Conservation (phyloP, 768 basidiomycete genomes). For the Naganishia vishniacii region DNA sequence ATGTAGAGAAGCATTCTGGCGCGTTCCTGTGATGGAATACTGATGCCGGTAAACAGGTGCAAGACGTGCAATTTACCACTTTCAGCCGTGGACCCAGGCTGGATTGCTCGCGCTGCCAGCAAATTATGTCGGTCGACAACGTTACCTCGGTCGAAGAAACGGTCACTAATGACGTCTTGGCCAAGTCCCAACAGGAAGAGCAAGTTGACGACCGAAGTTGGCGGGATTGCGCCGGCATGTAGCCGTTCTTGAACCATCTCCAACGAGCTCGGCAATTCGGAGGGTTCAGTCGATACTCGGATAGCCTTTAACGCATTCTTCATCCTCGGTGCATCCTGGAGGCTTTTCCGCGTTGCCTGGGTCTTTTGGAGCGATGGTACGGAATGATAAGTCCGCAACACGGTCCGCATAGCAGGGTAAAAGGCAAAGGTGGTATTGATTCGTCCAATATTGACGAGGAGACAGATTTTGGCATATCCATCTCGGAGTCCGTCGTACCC, state of each 20-base stretch:
- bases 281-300: constrained; percentile 55
- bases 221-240: constrained; percentile 53
- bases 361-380: constrained; percentile 67
- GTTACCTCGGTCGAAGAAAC: constrained; percentile 56
- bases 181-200: constrained; percentile 55
- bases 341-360: constrained; percentile 54
- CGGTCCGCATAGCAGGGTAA: constrained; percentile 74
- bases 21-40: constrained; percentile 64
- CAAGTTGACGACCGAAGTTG: constrained; percentile 69
- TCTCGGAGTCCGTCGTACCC: constrained; percentile 29
- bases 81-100: not conserved
- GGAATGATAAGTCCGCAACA: constrained; percentile 70
- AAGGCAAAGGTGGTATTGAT: constrained; percentile 80
- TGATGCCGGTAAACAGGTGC: constrained; percentile 69
- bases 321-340: constrained; percentile 57
- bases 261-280: constrained; percentile 37
- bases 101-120: not conserved
- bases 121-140: constrained; percentile 51
- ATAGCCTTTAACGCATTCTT: constrained; percentile 68
- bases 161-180: constrained; percentile 44
- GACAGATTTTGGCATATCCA: constrained; percentile 26
- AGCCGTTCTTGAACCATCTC: not conserved
- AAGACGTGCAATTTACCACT: constrained; percentile 54
- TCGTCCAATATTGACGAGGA: constrained; percentile 62
- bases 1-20: constrained; percentile 78